These are phyloP conservation scores for Debaryomyces singareniensis DNA, from an alignment of 1,139 yeast genomes.

Conservation along the genomic window DNA sequence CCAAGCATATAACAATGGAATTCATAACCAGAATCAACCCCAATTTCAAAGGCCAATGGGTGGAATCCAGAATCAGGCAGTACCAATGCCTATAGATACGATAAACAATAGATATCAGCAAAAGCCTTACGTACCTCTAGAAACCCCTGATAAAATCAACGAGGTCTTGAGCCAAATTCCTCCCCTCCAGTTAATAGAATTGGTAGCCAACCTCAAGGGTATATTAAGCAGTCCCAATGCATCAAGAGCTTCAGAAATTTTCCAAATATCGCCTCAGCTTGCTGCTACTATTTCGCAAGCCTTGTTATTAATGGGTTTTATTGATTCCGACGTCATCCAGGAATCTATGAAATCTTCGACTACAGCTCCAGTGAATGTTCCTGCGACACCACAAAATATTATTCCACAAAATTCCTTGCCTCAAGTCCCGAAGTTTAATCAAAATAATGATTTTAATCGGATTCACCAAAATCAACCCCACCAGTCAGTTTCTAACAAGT, in stretches of 20 bases:
- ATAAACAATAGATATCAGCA: no score
- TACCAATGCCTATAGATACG: slow-evolving; percentile 1
- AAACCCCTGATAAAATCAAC: slow-evolving; percentile 46
- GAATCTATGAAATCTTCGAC: slow-evolving; percentile 34
- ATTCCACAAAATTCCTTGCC: slow-evolving; percentile 7
- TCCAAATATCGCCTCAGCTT: slow-evolving; percentile 51
- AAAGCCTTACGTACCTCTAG: slow-evolving; percentile 42
- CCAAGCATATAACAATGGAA: not conserved
- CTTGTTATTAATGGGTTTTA: slow-evolving; percentile 67
- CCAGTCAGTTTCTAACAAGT: slow-evolving; percentile 20
- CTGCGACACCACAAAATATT: slow-evolving; percentile 11
- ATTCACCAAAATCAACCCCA: slow-evolving; percentile 5
- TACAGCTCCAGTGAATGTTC: slow-evolving; percentile 15
- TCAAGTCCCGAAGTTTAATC: slow-evolving; percentile 5
- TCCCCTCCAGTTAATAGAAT: slow-evolving; percentile 62
- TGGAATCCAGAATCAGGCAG: slow-evolving; percentile 2
- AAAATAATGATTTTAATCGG: slow-evolving; percentile 6
- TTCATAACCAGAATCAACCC: slow-evolving; percentile 6
- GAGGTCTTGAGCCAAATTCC: slow-evolving; percentile 56
- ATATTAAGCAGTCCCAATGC: slow-evolving; percentile 45
- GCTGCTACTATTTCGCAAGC: slow-evolving; percentile 69
- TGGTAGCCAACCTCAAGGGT: slow-evolving; percentile 57
- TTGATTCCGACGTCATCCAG: slow-evolving; percentile 57
- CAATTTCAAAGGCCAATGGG: slow-evolving; percentile 5
- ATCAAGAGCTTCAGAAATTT: slow-evolving; percentile 43